These are phyloP conservation scores for Paecilomyces niveus DNA, from an alignment of 2,329 filamentous ascomycete genomes.

Conservation along the genomic window DNA sequence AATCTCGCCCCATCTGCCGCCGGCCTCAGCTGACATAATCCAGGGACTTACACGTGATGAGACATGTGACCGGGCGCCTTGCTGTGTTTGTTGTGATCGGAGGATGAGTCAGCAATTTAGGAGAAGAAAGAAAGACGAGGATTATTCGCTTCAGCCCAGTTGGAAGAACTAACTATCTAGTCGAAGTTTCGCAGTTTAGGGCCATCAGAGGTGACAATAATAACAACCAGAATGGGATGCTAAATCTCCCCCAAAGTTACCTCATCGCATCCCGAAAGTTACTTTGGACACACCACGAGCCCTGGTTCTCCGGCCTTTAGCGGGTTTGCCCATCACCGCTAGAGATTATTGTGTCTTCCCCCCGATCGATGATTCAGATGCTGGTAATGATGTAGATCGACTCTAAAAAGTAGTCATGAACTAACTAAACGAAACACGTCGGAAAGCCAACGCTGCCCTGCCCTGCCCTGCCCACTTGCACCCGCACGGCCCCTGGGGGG, in stretches of 20 bases:
- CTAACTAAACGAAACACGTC: neutral
- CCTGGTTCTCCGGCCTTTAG: neutral
- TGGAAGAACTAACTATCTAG: too few relatives aligned
- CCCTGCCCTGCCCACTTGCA: neutral
- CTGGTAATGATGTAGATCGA: neutral
- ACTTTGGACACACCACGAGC: neutral
- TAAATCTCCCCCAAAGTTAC: too few relatives aligned
- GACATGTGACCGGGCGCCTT: neutral
- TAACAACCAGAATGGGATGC: too few relatives aligned
- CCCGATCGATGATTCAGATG: neutral
- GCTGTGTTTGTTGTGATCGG: too few relatives aligned
- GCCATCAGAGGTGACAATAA: too few relatives aligned
- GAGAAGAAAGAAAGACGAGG: too few relatives aligned
- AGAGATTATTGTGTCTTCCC: neutral
- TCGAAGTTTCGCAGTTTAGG: too few relatives aligned
- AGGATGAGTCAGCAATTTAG: too few relatives aligned
- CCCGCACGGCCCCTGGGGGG: constrained; percentile 8
- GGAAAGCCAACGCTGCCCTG: neutral
- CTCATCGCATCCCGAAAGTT: neutral
- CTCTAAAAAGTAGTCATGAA: neutral
- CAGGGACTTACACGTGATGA: neutral
- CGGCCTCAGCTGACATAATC: neutral
- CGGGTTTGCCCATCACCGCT: neutral
- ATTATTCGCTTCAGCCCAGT: too few relatives aligned
- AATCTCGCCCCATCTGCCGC: neutral